Evolutionary conservation across 148 eudicot species (phyloP), one percentile per base, ranked within the genome.

Genomic region (Chenopodium berlandieri): DNA sequence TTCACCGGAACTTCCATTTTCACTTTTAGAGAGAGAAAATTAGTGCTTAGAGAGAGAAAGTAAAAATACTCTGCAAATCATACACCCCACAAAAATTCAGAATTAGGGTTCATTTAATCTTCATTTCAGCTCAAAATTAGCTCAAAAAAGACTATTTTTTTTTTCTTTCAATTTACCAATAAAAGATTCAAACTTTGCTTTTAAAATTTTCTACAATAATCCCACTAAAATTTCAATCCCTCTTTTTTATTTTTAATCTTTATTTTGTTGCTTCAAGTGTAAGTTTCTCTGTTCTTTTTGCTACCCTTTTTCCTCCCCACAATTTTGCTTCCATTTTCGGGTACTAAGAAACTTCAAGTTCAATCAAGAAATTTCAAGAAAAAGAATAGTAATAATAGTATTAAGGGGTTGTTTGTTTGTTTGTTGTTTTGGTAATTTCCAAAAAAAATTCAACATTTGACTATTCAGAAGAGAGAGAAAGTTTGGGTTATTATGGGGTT

Each of bases 341-440:
- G 46, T 67, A 77, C 74, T 85, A 11, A 25, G 65, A 80, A 84
- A 76, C 84, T 85, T 85, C 79, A 10, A 58, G 80, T 54, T 64
- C 63, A 81, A 81, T 79, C 80, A 40, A 78, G 75, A 75, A 50
- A 75, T 56, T 60, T 48, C 48, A 70, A 22, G 20, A 75, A 14
- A 6, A 23, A 25, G 12, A 56, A 32, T 50, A 50, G 44, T 40
- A 40, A 40, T 40, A 40, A 6, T 40, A 40, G 44, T 20, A 17
- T 52, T 9, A 34, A 25, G 9, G 73, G 48, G 84, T 69, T 56
- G 81, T 54, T 22, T 69, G 22, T 76, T 46, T 30, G 63, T 74
- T 50, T 76, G 54, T 73, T 79, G 68, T 47, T 60, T 68, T 75
- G 46, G 75, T 67, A 60, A 22, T 76, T 44, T 77, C 32, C 73